Base-by-base conservation (phyloP, 768 basidiomycete species). In the Boletus sp. region DNA sequence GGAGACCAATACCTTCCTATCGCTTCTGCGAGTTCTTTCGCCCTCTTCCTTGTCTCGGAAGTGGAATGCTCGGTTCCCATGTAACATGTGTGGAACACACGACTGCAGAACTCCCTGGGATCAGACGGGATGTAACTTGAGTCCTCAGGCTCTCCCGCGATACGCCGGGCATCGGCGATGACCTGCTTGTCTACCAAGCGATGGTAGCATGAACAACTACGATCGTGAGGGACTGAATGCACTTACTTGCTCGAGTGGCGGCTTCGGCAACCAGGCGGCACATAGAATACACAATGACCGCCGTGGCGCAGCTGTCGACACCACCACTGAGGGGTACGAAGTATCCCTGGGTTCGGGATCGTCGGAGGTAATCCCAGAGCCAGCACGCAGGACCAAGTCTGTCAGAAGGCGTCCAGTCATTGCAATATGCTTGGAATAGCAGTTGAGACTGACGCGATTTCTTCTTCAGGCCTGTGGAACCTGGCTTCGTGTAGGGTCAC, bases 61-160 rank as follows among this genome's bases (percentile, higher is more conserved):
- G 87, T 92, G 7, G 96, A 98, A 69, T 98, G 95, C 70, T 94
- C 91, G 0, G 97, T 99, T 6, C 96, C 96, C 97, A 99, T 98
- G 72, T 96, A 99, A 71, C 93, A 97, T 0, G 95, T 96, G 70
- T 98, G 95, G 76, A 99, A 96, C 50, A 98, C 86, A 25, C 93
- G 79, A 50, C 76, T 78, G 27, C 84, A 83, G 62, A 98, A 93
- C 66, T 98, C 97, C 43, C 79, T 82, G 0, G 95, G 84, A 69
- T 99, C 94, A 0, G 82, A 79, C 1, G 97, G 96, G 27, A 93
- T 64, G 66, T 98, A 98, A 2, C 73, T 73, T 2, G 95, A 96
- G 54, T 81, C 84, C 50, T 85, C 85, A 0, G 87, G 78, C 67
- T 96, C 92, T 5, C 95, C 93, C 0, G 79, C 82, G 53, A 99